Percentiles rank a stretch among this genome's conserved stretches.
Conservation (phyloP, 148 eudicot genomes). For the Nyssa sinensis region DNA sequence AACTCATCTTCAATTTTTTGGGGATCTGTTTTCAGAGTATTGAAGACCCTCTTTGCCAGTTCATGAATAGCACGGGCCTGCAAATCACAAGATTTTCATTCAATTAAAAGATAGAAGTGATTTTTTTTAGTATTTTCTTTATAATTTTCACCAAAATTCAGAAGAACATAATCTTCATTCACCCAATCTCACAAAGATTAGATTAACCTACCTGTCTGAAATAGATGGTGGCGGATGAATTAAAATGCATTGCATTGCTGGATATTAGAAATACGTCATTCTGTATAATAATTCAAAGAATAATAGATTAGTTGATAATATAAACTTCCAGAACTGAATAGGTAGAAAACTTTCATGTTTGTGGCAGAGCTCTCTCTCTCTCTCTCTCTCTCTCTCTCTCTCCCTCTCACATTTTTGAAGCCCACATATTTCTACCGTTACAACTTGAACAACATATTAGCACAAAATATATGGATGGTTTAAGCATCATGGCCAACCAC, state of each 20-base stretch:
- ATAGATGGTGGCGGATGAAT: constrained; percentile 11
- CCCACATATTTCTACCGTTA: background rate
- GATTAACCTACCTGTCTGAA: constrained; percentile 19
- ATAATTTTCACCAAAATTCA: background rate
- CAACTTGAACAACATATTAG: background rate
- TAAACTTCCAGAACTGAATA: background rate
- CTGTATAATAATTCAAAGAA: constrained; percentile 4
- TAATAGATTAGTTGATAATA: background rate
- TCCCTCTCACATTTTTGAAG: background rate
- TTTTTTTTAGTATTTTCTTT: background rate
- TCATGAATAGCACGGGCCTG: constrained; percentile 30
- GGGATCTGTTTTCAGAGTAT: constrained; percentile 19
- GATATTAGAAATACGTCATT: constrained; percentile 19
- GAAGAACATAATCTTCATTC: background rate
- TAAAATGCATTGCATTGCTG: constrained; percentile 23
- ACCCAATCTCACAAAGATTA: background rate
- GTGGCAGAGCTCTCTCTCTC: background rate
- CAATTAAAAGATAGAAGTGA: background rate
- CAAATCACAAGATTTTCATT: background rate
- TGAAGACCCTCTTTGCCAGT: constrained; percentile 20
- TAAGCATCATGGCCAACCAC: background rate
- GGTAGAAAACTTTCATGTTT: background rate
- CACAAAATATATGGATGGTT: background rate
- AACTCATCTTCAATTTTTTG: constrained; percentile 8
- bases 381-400: too few relatives aligned